Base-by-base conservation (phyloP, 768 basidiomycete genomes). In the Pisolithus albus region DNA sequence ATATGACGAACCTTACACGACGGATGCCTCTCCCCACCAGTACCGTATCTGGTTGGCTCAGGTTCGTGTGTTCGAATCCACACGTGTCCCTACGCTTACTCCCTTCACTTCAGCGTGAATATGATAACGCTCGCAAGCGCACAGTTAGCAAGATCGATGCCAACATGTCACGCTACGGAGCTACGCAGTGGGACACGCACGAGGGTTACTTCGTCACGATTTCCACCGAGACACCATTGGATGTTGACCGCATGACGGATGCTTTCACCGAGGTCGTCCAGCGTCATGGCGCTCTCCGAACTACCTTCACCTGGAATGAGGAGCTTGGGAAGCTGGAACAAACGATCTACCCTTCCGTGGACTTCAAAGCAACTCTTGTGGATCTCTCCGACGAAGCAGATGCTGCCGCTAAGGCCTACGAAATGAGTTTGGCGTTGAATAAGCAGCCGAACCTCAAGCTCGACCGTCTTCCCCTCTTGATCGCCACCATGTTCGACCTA, bases 11-110 rank as follows among this genome's bases (percentile, higher is more conserved):
- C 59, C 65, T 1, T 66, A 67, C 52, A 65, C 60, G 13, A 42
- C 65, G 0, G 65, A 67, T 36, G 65, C 56, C 49, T 57, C 56
- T 18, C 53, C 56, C 36, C 56, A 57, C 37, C 56, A 57, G 34
- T 55, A 57, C 47, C 65, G 65, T 10, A 66, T 66, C 26, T 66
- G 65, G 65, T 49, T 66, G 38, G 65, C 65, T 32, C 65, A 66
- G 63, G 64, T 67, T 53, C 21, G 58, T 11, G 4, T 23, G 26
- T 18, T 11, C 19, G 40, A 30, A 53, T 23, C 13, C 24, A 10
- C 8, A 16, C 16, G 13, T 19, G 30, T 9, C 19, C 9, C 24
- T 13, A 19, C 19, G 16, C 39, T 52, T 18, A 42, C 43, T 50
- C 2, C 45, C 40, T 16, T 21, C 9, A 16, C 7, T 32, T n/a